Evolutionary conservation across 2,329 filamentous ascomycete species (phyloP).

Genomic region (Paecilomyces formosus): DNA sequence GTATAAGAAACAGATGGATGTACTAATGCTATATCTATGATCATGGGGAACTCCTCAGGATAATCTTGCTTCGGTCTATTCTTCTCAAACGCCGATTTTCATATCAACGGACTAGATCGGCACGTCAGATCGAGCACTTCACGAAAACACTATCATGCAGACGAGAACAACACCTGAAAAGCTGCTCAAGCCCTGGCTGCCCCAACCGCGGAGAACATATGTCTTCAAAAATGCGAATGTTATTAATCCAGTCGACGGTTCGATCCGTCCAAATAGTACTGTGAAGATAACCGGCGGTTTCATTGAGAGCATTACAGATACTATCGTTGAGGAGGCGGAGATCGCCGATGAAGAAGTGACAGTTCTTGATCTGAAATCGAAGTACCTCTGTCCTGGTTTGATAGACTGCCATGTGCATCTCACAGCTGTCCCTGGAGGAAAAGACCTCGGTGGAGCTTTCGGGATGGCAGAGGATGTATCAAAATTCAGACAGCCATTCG

Average conservation of each 20-base stretch:
- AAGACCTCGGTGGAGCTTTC: slow-evolving; percentile 11
- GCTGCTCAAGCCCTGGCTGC: slow-evolving; percentile 18
- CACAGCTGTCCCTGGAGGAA: slow-evolving; percentile 36
- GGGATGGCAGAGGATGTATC: slow-evolving; percentile 4
- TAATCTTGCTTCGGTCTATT: neutral
- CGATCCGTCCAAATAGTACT: slow-evolving; percentile 16
- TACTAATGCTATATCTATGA: neutral
- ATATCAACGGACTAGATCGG: neutral
- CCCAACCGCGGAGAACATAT: slow-evolving; percentile 12
- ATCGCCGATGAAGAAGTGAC: slow-evolving; percentile 9
- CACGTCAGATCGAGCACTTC: neutral
- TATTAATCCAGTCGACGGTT: slow-evolving; percentile 33
- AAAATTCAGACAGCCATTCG: slow-evolving; percentile 5
- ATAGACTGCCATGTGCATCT: slow-evolving; percentile 49
- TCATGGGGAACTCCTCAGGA: neutral
- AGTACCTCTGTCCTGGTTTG: slow-evolving; percentile 44
- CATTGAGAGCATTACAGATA: slow-evolving; percentile 18
- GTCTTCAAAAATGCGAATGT: slow-evolving; percentile 40
- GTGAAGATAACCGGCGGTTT: slow-evolving; percentile 30
- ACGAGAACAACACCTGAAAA: neutral
- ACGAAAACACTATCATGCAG: neutral
- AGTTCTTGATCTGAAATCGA: slow-evolving; percentile 35
- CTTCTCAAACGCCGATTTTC: neutral
- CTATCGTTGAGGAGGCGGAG: neutral
- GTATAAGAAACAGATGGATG: neutral